Evolutionary conservation across 2,329 filamentous ascomycete species (phyloP), one percentile per base, ranked within the genome.

Genomic region (Aspergillus fischeri): DNA sequence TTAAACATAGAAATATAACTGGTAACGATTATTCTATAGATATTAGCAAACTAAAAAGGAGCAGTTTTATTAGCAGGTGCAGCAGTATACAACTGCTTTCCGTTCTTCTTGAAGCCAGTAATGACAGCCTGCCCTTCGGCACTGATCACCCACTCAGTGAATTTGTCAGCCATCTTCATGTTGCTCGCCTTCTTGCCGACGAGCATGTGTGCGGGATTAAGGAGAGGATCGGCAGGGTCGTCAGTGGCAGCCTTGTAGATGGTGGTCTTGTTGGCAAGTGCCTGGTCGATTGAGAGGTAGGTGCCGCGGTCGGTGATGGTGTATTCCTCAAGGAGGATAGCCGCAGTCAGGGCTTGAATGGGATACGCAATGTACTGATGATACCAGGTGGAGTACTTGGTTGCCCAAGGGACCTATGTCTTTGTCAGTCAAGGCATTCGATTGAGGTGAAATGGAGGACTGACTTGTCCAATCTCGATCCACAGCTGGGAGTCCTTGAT

Each of bases 261-360:
- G 4, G 63, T 63, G 1, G 74, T 69, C 47, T 72, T 58, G 38
- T 74, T 70, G 4, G 68, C 64, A 9, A 79, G 57, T 1, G 64
- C 63, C 7, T 60, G 42, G 8, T 71, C 62, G 7, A 80, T 62
- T 3, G 76, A 77, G 2, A 80, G 64, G 29, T 73, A 77, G 0
- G 79, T 81, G 1, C 78, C 78, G 3, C 73, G 67, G 55, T 81
- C 78, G 0, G 77, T 80, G 51, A 81, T 66, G 0, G 78, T 81
- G 60, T 81, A 80, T 57, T 81, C 78, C 0, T 75, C 63, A 2
- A 80, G 65, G 1, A 68, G 56, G 38, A 74, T 75, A 0, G 78
- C 77, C 0, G 75, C 75, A 0, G 66, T 74, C 2, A 81, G 64
- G 3, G 78, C 78, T 57, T 80, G 74, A 24, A 78, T 73, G 0